Evolutionary conservation across 805 yeast species (phyloP), one percentile per base, ranked within the genome.

Genomic region (Wickerhamomyces pijperi): DNA sequence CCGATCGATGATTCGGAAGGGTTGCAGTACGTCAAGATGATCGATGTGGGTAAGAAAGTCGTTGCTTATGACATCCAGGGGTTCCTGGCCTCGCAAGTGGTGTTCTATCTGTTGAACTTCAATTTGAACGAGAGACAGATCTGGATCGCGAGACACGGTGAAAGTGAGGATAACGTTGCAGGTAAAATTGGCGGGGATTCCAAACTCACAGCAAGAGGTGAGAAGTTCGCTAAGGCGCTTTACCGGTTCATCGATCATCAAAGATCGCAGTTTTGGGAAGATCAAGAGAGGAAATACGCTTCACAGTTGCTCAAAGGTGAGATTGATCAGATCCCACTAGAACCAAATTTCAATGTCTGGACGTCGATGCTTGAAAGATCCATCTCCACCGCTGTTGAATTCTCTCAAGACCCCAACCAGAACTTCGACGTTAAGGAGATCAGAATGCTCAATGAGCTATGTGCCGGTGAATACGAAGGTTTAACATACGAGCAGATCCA

Each of bases 151-250:
- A 74, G 98, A 44, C 96, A 88, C 53, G 98, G 98, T 37, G 97
- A 90, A 61, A 77, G 88, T 46, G 70, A 72, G 28, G 96, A 87
- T 55, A 90, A 90, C 55, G 79, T 85, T 16, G 53, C 63, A 37
- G 98, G 98, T 5, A 68, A 76, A 39, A 86, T 90, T 48, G 97
- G 98, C 11, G 98, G 98, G 18, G 92, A 90, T 58, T 81, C 96
- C 0, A 65, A 67, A 19, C 63, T 90, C 33, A 88, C 97, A 0
- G 68, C 70, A 42, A 72, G 95, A 38, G 98, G 98, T 29, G 58
- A 61, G 18, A 78, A 70, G 49, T 90, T 84, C 55, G 69, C 95
- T 2, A 67, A 66, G 41, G 81, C 95, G 0, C 62, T 92, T 48
- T 69, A 84, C 3, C 70, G 68, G 46, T 92, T 90, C 55, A 82